Base-by-base conservation (phyloP, 805 yeast species). In the Kluyveromyces aestuarii region DNA sequence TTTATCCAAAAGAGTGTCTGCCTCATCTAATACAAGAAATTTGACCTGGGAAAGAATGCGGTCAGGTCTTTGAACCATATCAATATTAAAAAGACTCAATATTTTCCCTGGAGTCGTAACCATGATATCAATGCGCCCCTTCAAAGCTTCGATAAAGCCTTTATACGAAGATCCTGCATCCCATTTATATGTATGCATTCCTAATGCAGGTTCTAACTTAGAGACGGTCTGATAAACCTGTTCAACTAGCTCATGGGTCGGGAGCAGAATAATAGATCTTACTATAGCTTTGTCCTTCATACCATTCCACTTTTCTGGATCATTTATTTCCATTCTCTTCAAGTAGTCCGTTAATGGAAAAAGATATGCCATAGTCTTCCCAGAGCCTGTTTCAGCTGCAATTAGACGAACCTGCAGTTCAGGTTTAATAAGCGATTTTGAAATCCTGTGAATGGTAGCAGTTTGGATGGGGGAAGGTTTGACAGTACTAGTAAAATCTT, bases 361-460 rank as follows among this genome's bases (percentile, higher is more conserved):
- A 51, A 93, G 61, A 60, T 90, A 91, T 0, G 97, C 89, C 81
- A 96, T 81, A 0, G 99, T 91, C 62, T 91, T 91, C 8, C 99
- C 99, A 0, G 96, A 84, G 0, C 99, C 99, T 0, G 99, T 91
- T 63, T 93, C 98, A 2, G 97, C 96, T 0, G 98, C 97, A 48
- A 91, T 66, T 2, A 93, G 79, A 70, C 79, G 87, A 0, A 82
- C 75, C 54, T 81, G 80, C 44, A 81, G 57, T 50, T 72, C 68
- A 8, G 62, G 63, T 25, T 65, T 66, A 68, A 65, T 64, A 14
- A 70, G 50, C 8, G 54, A 49, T 41, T 61, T 57, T 1, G 70
- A 57, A 19, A 70, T 50, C 27, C 56, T 58, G 48, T 67, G 70
- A 40, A 87, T 77, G 6, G 93, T 83, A 6, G 90, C 83, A 4